phyloP scores from a whole-genome alignment of 441 rosid genomes.

The Jatropha podagrica region DNA sequence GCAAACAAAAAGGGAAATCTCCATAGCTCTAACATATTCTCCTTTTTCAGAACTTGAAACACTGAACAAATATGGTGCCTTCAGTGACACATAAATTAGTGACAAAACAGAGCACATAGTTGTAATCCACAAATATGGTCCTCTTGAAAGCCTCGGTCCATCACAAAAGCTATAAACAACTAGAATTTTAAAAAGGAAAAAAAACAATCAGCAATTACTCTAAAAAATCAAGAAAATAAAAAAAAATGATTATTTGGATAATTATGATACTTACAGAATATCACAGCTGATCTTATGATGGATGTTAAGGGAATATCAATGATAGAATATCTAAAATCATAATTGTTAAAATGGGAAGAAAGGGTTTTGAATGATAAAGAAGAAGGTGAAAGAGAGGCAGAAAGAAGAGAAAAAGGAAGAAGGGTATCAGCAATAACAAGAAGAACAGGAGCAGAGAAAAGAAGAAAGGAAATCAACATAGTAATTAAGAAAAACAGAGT shows the following conservation, averaged over 20 bases:
- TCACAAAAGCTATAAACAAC: conserved; percentile 88
- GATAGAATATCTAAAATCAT: conserved; percentile 76
- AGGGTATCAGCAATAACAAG: conserved; percentile 73
- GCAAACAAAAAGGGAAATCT: conserved; percentile 63
- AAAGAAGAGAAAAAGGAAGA: conserved; percentile 76
- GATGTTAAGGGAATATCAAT: conserved; percentile 82
- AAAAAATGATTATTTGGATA: background rate
- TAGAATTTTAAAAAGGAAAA: conserved; percentile 4
- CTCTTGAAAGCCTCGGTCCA: conserved; percentile 70
- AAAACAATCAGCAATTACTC: background rate
- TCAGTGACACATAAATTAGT: conserved; percentile 65
- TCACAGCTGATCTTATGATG: conserved; percentile 70
- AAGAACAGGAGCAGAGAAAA: conserved; percentile 82
- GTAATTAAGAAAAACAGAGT: conserved; percentile 71
- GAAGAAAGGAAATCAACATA: conserved; percentile 69
- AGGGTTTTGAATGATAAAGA: conserved; percentile 35
- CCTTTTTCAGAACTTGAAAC: conserved; percentile 34
- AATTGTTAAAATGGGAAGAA: conserved; percentile 53
- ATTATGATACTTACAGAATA: conserved; percentile 61
- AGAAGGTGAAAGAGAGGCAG: conserved; percentile 50
- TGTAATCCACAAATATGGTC: conserved; percentile 77
- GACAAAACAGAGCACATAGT: conserved; percentile 65
- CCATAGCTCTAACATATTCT: conserved; percentile 52
- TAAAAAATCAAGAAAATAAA: background rate
- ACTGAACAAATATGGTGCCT: conserved; percentile 72